Evolutionary conservation across 2,329 filamentous ascomycete species (phyloP).

Genomic region (Cladophialophora exuberans): DNA sequence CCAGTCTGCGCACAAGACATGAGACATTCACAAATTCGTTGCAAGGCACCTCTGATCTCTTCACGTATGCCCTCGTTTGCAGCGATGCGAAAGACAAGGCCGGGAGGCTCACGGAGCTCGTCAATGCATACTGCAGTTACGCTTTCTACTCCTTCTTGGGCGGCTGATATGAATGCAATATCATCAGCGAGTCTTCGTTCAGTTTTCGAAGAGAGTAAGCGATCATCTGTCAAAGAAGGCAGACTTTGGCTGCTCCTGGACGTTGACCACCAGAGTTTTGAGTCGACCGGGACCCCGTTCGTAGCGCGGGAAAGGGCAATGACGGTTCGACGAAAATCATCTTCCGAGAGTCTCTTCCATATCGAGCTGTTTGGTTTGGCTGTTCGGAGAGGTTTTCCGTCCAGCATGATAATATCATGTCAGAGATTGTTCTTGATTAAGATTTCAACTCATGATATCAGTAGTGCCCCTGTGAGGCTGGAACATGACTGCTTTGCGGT

Average conservation of each 20-base stretch:
- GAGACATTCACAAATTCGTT: constrained; percentile 9
- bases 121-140: constrained; percentile 40
- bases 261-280: constrained; percentile 12
- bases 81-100: constrained; percentile 14
- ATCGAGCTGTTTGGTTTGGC: constrained; percentile 28
- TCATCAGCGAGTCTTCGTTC: constrained; percentile 38
- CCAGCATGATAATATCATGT: constrained; percentile 2
- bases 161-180: constrained; percentile 38
- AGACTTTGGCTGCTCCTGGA: not conserved
- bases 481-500: not conserved
- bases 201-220: constrained; percentile 11
- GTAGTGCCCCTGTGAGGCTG: not conserved
- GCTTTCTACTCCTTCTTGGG: constrained; percentile 33
- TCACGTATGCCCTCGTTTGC: constrained; percentile 20
- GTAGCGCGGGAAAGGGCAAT: constrained; percentile 27
- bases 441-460: not conserved
- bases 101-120: constrained; percentile 21
- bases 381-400: constrained; percentile 18
- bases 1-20: constrained; percentile 14
- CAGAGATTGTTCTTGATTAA: not conserved
- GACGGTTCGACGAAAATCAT: constrained; percentile 30
- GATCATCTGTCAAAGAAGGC: not conserved
- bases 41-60: not conserved
- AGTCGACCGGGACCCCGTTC: constrained; percentile 13
- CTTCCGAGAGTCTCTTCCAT: constrained; percentile 28